phyloP scores from a whole-genome alignment of 2,329 filamentous ascomycete species.

The Alternaria incomplexa region DNA sequence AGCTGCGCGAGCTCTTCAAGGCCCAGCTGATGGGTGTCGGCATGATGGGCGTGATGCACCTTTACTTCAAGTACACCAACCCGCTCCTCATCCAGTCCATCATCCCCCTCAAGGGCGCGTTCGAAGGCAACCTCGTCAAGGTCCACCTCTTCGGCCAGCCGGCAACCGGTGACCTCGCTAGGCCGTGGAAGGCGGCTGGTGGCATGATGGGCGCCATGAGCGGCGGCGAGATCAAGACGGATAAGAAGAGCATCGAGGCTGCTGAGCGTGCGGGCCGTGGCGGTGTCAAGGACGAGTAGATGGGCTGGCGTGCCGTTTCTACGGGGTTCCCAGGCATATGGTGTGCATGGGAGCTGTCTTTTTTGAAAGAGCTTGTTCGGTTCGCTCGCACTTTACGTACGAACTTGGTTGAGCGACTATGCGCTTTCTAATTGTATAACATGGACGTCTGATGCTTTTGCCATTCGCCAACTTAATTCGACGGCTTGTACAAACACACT shows the following conservation, averaged over 20 bases:
- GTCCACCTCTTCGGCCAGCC: conserved; percentile 89
- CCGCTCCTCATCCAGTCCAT: conserved; percentile 98
- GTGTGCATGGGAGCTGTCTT: background rate
- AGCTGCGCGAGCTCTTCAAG: conserved; percentile 86
- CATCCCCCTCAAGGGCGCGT: conserved; percentile 92
- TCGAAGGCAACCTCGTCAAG: conserved; percentile 96
- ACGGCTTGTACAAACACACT: background rate
- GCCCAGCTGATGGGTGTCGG: conserved; percentile 92
- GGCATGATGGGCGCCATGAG: conserved; percentile 84
- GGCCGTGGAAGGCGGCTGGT: conserved; percentile 87
- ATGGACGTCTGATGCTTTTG: background rate
- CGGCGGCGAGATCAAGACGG: conserved; percentile 78
- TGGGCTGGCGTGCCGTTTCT: background rate
- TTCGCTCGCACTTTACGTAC: background rate
- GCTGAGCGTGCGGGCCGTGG: conserved; percentile 58
- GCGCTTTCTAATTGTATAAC: conserved; percentile 7
- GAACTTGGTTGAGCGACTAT: background rate
- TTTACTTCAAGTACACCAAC: conserved; percentile 99
- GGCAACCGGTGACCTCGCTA: conserved; percentile 87
- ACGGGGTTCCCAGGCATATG: background rate
- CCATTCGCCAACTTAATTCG: background rate
- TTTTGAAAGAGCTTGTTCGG: background rate
- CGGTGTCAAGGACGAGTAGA: conserved; percentile 60
- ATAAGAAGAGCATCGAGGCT: conserved; percentile 66
- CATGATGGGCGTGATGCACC: conserved; percentile 99